Evolutionary conservation across 495 filamentous ascomycete genomes (phyloP).

Genomic region (Penicillium silybi): DNA sequence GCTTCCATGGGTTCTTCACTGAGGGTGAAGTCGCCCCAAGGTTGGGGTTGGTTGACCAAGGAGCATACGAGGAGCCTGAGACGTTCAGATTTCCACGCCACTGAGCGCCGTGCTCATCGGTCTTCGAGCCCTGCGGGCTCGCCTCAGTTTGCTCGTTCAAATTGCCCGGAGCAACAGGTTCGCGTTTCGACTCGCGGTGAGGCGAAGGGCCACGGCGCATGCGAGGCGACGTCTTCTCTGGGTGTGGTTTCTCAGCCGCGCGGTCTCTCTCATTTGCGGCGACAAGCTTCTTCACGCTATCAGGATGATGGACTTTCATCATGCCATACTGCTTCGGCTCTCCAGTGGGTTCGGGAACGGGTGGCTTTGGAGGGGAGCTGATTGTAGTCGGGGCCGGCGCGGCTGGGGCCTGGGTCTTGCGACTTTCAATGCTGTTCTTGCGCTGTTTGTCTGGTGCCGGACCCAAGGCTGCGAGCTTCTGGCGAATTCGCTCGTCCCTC

Average conservation of each 20-base stretch:
- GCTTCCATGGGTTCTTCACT: conserved; percentile 68
- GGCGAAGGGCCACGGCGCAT: conserved; percentile 32
- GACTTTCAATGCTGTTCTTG: conserved; percentile 31
- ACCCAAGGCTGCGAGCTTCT: conserved; percentile 78
- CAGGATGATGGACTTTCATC: conserved; percentile 56
- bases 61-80: conserved; percentile 32
- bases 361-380: conserved; percentile 50
- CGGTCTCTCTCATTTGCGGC: conserved; percentile 38
- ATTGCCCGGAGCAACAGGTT: conserved; percentile 16
- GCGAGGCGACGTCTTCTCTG: conserved; percentile 14
- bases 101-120: conserved; percentile 35
- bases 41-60: conserved; percentile 38
- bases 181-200: conserved; percentile 31
- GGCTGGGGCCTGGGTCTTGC: conserved; percentile 22
- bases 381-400: conserved; percentile 18
- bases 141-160: not conserved
- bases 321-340: conserved; percentile 55
- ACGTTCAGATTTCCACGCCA: conserved; percentile 38
- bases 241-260: conserved; percentile 30
- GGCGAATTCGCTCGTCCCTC: conserved; percentile 72
- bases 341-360: conserved; percentile 48
- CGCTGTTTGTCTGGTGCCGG: conserved; percentile 56
- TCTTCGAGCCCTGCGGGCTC: conserved; percentile 16
- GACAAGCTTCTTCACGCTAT: conserved; percentile 41
- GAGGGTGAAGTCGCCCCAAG: conserved; percentile 33